phyloP scores from a whole-genome alignment of 148 eudicot genomes.

The Limonium bicolor region DNA sequence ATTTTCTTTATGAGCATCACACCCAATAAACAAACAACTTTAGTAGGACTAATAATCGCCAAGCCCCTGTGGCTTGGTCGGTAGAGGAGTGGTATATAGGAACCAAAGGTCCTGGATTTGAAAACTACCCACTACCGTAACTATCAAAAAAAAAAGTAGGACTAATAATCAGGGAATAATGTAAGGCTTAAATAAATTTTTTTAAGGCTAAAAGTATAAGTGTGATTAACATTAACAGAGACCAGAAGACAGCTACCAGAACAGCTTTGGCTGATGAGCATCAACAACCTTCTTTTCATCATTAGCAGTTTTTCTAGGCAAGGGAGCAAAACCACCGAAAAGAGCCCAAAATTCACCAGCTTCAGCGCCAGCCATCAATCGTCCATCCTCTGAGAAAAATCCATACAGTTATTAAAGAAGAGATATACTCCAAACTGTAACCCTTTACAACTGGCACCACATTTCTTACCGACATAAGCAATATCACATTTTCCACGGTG shows the following conservation, averaged over 20 bases:
- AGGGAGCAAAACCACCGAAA: conserved; percentile 99
- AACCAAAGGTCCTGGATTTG: no score
- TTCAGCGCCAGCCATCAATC: conserved; percentile 88
- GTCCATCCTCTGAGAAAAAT: conserved; percentile 69
- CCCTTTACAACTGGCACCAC: background rate
- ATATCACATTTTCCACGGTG: conserved; percentile 95
- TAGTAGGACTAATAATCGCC: no score
- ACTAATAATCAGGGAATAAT: no score
- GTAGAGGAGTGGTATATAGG: no score
- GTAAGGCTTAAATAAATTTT: no score
- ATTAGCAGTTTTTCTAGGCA: conserved; percentile 66
- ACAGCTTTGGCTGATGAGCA: conserved; percentile 43
- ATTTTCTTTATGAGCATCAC: no score
- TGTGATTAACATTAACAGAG: no score
- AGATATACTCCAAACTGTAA: background rate
- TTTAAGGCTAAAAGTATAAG: no score
- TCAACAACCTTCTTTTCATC: conserved; percentile 30
- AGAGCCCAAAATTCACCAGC: conserved; percentile 98
- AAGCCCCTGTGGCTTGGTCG: no score
- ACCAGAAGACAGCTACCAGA: conserved; percentile 50
- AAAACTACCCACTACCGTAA: no score
- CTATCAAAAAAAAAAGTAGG: no score
- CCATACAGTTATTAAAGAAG: background rate
- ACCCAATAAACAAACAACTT: no score
- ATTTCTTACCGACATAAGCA: conserved; percentile 71